Conservation (phyloP, 2,329 filamentous ascomycete species). For the Neopestalotiopsis rosae region DNA sequence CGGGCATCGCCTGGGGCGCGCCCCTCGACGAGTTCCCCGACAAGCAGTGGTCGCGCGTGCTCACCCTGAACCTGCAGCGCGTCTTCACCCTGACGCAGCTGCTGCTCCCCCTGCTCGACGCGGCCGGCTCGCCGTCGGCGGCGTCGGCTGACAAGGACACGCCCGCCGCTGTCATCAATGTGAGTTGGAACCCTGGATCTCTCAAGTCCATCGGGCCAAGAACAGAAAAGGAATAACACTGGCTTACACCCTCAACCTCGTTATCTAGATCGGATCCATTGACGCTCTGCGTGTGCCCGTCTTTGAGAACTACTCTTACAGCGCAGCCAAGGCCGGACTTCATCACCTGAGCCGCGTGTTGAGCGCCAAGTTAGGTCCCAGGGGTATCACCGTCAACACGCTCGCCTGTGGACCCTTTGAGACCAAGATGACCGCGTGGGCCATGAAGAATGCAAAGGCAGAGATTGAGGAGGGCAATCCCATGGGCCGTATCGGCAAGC, state of each 20-base stretch:
- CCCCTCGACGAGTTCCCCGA: constrained; percentile 65
- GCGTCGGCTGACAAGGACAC: constrained; percentile 35
- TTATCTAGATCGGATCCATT: constrained; percentile 58
- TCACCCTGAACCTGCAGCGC: constrained; percentile 71
- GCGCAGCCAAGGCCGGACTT: constrained; percentile 66
- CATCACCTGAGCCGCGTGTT: constrained; percentile 67
- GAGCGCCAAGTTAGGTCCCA: constrained; percentile 63
- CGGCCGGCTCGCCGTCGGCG: constrained; percentile 40
- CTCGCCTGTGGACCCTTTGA: constrained; percentile 75
- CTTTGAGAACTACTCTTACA: constrained; percentile 66
- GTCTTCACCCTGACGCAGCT: constrained; percentile 71
- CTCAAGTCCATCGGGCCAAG: too few species aligned
- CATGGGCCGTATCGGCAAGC: constrained; percentile 68
- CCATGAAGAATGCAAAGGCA: constrained; percentile 60
- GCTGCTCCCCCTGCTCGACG: constrained; percentile 63
- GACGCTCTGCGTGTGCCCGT: constrained; percentile 66
- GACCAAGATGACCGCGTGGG: constrained; percentile 71
- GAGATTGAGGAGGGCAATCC: constrained; percentile 65
- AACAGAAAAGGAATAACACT: too few species aligned
- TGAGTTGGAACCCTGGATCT: not conserved
- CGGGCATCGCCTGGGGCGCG: constrained; percentile 68
- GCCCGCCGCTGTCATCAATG: constrained; percentile 65
- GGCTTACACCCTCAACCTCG: not conserved
- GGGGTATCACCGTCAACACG: constrained; percentile 69
- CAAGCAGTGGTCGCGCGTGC: constrained; percentile 60